Base-by-base conservation (phyloP, 768 basidiomycete genomes). In the Russula ochroleuca region DNA sequence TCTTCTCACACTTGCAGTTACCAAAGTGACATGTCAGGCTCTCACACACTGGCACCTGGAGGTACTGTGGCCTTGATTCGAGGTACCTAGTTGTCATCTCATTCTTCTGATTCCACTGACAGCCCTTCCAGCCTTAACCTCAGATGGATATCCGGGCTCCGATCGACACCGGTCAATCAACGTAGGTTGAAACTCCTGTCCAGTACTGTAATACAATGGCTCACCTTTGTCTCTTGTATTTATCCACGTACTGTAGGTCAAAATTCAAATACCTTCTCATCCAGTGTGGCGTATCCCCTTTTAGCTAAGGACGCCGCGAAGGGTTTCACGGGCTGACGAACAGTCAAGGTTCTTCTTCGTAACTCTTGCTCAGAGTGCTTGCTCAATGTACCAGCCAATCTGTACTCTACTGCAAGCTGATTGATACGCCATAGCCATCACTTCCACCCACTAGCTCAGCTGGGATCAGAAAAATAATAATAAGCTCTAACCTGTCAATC, bases 111-210 rank as follows among this genome's bases (percentile, higher is more conserved):
- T 31, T 37, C 7, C 37, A n/a, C 37, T n/a, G 25, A 43, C 25
- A 13, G 33, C 51, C n/a, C n/a, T 51, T 21, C 35, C 35, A 25
- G 23, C 25, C 41, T 17, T 52, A 47, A 58, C 62, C 50, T 5
- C 14, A 47, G 31, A 31, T 15, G 43, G 49, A 15, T 23, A 59
- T 47, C 11, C 21, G 41, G 21, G 19, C 4, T 14, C 14, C 17
- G 19, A 56, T 19, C 17, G n/a, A 21, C 21, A 28, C 43, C 4
- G 35, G 56, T n/a, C n/a, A n/a, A 33, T 47, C 61, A 55, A 55
- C 41, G 0, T 55, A 55, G 37, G 53, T 55, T 62, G 25, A 62
- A 64, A 59, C 63, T 48, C 58, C 63, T 21, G 25, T 38, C 9
- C 23, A n/a, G 15, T n/a, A n/a, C n/a, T n/a, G n/a, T 21, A 3